Base-by-base conservation (phyloP, 768 basidiomycete species). In the Mycena haematopus region DNA sequence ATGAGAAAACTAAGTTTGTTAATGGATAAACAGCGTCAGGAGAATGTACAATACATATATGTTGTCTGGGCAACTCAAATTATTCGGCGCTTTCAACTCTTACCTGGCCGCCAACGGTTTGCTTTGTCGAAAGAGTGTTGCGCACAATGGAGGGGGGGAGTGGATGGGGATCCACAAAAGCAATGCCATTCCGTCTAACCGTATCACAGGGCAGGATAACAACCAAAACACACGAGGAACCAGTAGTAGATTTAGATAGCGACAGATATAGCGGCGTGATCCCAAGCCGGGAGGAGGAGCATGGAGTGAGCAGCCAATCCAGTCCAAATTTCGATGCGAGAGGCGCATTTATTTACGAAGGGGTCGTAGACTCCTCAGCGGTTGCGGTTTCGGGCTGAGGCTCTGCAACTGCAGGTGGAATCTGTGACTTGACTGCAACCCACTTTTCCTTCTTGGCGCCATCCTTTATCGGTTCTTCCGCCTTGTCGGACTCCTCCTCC, bases 341-440 rank as follows among this genome's bases (percentile, higher is more conserved):
- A 40, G 45, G 46, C 35, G 50, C 31, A 50, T 5, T 60, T 56
- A 49, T 52, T 49, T 21, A 25, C 19, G 40, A n/a, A 22, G 56
- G 38, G 45, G 51, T 49, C 14, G 51, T 35, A n/a, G 51, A 31
- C 35, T 55, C 53, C 27, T 33, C 55, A 22, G 56, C 29, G 31
- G 54, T 17, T 8, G 57, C 19, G 38, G 36, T 15, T 46, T 55
- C 54, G 42, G 59, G 52, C 59, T 46, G 55, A 46, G 58, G 22
- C 47, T 57, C 60, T 65, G 63, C 58, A 25, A 70, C 53, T 35
- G 65, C 58, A 21, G 66, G 54, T 24, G 67, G 56, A 21, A 72
- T 64, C 62, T 84, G 77, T 24, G 81, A 81, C 74, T 91, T 89
- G 72, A 93, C 86, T 21, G 89, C 79, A 52, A 92, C 85, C 91